Evolutionary conservation across 768 basidiomycete genomes (phyloP).

Genomic region (Termitomyces sp.): DNA sequence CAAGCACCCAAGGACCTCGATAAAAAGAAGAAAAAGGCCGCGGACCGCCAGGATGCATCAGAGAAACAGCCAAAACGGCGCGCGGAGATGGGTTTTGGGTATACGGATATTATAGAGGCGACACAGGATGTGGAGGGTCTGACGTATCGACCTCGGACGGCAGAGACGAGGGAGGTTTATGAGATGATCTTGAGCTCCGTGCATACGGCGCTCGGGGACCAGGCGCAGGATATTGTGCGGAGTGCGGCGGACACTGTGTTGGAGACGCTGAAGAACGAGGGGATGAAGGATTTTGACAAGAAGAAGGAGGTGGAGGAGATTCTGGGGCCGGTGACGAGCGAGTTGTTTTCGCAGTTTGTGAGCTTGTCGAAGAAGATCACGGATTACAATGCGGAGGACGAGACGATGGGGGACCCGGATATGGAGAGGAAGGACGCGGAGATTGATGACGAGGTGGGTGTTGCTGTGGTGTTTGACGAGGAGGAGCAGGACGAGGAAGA

Average conservation of each 20-base stretch:
- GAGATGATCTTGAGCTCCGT: constrained; percentile 83
- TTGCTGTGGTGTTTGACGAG: constrained; percentile 96
- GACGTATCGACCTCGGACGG: constrained; percentile 87
- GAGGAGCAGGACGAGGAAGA: constrained; percentile 95
- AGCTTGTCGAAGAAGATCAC: constrained; percentile 91
- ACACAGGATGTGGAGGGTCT: constrained; percentile 92
- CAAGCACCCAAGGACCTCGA: constrained; percentile 83
- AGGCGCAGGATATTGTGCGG: constrained; percentile 92
- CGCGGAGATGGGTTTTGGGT: constrained; percentile 68
- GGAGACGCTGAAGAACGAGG: constrained; percentile 83
- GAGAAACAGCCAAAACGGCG: constrained; percentile 59
- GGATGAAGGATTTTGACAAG: constrained; percentile 93
- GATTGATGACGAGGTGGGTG: constrained; percentile 95
- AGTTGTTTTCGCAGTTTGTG: constrained; percentile 78
- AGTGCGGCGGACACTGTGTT: constrained; percentile 92
- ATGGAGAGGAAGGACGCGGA: constrained; percentile 78
- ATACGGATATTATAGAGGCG: constrained; percentile 89
- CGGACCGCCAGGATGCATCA: constrained; percentile 48
- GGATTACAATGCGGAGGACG: constrained; percentile 89
- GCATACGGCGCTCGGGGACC: constrained; percentile 83
- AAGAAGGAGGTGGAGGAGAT: constrained; percentile 88
- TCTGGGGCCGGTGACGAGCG: constrained; percentile 57
- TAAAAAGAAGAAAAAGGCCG: constrained; percentile 89
- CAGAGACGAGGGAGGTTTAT: constrained; percentile 93
- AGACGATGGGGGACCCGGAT: constrained; percentile 70